These are phyloP conservation scores for Akanthomyces lecanii DNA, from an alignment of 2,329 filamentous ascomycete species.

Conservation along the genomic window DNA sequence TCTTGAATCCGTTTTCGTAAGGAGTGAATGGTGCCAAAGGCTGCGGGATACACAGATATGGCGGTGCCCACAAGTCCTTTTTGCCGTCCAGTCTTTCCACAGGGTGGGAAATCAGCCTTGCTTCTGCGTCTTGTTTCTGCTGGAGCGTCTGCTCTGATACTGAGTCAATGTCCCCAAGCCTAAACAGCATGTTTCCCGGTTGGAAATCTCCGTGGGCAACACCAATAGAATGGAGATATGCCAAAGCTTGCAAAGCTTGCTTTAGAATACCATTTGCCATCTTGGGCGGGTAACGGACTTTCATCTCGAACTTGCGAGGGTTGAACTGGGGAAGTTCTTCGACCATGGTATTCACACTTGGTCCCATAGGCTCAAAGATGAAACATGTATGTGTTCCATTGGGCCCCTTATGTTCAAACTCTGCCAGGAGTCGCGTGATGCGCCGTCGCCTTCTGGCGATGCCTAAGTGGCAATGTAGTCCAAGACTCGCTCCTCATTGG, in stretches of 20 bases:
- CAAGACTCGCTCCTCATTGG: constrained; percentile 22
- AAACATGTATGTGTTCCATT: constrained; percentile 31
- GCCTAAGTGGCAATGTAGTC: constrained; percentile 20
- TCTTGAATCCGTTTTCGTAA: constrained; percentile 24
- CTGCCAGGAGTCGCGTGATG: constrained; percentile 27
- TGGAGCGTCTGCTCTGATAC: constrained; percentile 23
- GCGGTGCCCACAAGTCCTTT: constrained; percentile 26
- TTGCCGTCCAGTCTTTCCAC: constrained; percentile 29
- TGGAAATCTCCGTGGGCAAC: constrained; percentile 39
- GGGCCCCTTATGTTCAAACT: constrained; percentile 29
- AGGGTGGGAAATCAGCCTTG: constrained; percentile 24
- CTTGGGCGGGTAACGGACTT: constrained; percentile 34
- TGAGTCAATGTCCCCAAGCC: constrained; percentile 26
- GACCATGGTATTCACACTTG: constrained; percentile 35
- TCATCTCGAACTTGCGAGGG: constrained; percentile 22
- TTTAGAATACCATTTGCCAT: constrained; percentile 39
- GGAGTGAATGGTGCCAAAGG: constrained; percentile 23
- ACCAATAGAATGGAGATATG: constrained; percentile 33
- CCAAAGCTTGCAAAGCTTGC: constrained; percentile 34
- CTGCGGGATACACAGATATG: constrained; percentile 28
- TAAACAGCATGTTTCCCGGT: constrained; percentile 35
- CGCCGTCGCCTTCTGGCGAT: constrained; percentile 24
- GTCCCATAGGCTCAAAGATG: constrained; percentile 30
- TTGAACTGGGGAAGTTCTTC: constrained; percentile 32
- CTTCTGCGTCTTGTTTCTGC: constrained; percentile 24